Percentiles rank a stretch among this genome's conserved stretches.
Evolutionary conservation across 202 grass and related monocot genomes (phyloP).

Genomic region (Brachypodium distachyon): DNA sequence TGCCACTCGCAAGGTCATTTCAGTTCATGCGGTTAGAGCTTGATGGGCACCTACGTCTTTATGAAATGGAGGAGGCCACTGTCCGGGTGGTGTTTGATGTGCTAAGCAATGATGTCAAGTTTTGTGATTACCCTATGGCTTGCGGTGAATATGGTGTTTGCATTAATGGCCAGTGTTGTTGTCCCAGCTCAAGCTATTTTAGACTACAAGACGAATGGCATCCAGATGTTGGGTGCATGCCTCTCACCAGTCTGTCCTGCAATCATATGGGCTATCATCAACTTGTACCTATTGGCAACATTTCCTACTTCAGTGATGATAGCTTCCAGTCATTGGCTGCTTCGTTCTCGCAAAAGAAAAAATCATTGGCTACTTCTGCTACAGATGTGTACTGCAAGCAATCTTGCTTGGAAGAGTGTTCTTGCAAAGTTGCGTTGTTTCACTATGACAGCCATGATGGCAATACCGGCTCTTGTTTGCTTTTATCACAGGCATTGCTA

Average conservation of each 20-base stretch:
- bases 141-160: slow-evolving; percentile 7
- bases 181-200: neutral
- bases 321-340: no score
- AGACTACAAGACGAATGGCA: neutral
- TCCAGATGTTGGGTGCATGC: neutral
- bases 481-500: slow-evolving; percentile 1
- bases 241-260: neutral
- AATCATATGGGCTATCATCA: neutral
- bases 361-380: neutral
- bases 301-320: neutral
- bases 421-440: slow-evolving; percentile 35
- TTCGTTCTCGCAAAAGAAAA: no score
- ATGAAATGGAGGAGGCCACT: neutral
- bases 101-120: no score
- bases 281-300: neutral
- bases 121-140: neutral
- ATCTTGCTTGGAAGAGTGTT: slow-evolving; percentile 19
- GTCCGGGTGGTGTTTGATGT: neutral
- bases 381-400: slow-evolving; percentile 4
- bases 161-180: neutral
- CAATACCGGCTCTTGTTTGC: neutral
- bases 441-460: neutral
- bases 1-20: neutral
- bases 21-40: slow-evolving; percentile 16
- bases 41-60: slow-evolving; percentile 4